Percentiles rank a stretch among this genome's conserved stretches.
Conservation (phyloP, 176 grass and related monocot genomes). For the Calamus simplicifolius region DNA sequence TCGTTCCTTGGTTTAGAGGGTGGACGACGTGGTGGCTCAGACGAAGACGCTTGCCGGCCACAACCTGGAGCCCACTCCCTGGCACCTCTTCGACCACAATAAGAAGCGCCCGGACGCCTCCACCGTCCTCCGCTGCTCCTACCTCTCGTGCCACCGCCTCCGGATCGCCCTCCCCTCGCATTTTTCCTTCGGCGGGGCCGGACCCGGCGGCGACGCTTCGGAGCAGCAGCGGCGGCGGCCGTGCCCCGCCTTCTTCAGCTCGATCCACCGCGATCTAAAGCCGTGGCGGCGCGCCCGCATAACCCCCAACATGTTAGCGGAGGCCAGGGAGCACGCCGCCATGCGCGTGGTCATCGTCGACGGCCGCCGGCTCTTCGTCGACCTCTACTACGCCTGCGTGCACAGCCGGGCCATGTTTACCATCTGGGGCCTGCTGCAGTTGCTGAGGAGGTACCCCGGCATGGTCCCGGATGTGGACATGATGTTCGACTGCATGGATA, state of each 20-base stretch:
- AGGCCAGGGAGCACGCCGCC: conserved; percentile 37
- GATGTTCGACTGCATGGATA: conserved; percentile 99
- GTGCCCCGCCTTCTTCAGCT: conserved; percentile 68
- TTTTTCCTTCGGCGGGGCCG: background rate
- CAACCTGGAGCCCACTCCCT: conserved; percentile 88
- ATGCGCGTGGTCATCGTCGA: conserved; percentile 62
- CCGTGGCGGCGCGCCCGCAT: conserved; percentile 57
- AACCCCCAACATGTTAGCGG: conserved; percentile 30
- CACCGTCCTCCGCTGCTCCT: conserved; percentile 52
- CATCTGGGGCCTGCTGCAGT: conserved; percentile 74
- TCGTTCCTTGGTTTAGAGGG: conserved; percentile 27
- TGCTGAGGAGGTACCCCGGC: conserved; percentile 66
- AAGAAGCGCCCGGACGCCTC: conserved; percentile 28
- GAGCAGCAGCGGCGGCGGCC: background rate
- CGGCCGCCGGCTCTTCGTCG: conserved; percentile 56
- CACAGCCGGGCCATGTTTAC: conserved; percentile 85
- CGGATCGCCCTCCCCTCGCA: conserved; percentile 1
- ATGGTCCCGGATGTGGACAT: conserved; percentile 79
- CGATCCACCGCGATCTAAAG: conserved; percentile 60
- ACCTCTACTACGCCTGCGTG: conserved; percentile 85
- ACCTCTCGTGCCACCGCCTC: conserved; percentile 44
- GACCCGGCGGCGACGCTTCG: background rate
- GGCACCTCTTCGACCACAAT: conserved; percentile 62
- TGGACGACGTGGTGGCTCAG: conserved; percentile 31
- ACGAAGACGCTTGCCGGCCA: conserved; percentile 71